Conservation (phyloP, 768 basidiomycete species). For the Rhodotorula graminis region DNA sequence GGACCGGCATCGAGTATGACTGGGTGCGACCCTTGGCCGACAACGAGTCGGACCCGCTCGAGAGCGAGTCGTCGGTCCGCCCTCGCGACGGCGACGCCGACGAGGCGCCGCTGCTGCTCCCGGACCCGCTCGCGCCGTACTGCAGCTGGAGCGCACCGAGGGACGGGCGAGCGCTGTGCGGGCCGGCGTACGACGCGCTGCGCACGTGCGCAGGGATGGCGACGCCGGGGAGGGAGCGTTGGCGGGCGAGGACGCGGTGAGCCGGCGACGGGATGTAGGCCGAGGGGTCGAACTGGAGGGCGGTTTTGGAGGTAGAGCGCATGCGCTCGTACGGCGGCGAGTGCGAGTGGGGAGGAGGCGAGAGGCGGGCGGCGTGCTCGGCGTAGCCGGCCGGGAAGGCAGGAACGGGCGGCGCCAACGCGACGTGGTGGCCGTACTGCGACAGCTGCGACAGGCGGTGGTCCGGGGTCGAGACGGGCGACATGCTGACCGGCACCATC, state of each 20-base stretch:
- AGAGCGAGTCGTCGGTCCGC: conserved; percentile 17
- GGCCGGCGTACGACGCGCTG: background rate
- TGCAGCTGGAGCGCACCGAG: conserved; percentile 3
- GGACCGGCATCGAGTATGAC: background rate
- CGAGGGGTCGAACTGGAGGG: background rate
- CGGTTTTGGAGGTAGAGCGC: conserved; percentile 8
- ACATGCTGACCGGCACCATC: background rate
- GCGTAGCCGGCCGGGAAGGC: background rate
- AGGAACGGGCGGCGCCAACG: background rate
- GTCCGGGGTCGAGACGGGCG: conserved; percentile 10
- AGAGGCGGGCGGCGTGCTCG: background rate
- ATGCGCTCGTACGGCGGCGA: conserved; percentile 1
- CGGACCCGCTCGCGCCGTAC: background rate
- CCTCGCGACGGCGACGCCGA: background rate
- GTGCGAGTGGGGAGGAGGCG: background rate
- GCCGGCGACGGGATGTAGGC: background rate
- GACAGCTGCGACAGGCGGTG: conserved; percentile 7
- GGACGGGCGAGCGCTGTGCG: background rate
- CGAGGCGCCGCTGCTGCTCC: background rate
- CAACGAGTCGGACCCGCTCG: background rate
- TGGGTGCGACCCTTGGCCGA: background rate
- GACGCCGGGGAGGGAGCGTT: background rate
- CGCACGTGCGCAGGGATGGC: conserved; percentile 13
- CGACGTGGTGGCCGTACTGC: background rate
- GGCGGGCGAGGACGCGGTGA: conserved; percentile 1